Evolutionary conservation across 1,284 basidiomycete genomes (phyloP), one percentile per base, ranked within the genome.

Genomic region (Rhodotorula mucilaginosa): DNA sequence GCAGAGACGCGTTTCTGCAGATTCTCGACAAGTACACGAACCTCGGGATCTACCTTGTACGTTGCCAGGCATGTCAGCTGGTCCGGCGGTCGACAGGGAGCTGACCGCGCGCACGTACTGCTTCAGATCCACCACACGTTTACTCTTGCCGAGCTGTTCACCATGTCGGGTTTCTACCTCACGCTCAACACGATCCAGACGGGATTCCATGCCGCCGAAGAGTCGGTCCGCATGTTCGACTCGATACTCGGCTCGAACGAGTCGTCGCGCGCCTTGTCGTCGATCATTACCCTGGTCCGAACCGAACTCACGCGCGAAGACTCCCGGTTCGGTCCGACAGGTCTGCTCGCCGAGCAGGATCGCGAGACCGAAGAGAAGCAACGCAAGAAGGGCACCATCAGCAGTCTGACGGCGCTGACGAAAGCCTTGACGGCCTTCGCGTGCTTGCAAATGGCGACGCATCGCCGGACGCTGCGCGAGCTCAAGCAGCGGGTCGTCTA

Each of bases 371-470:
- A 39, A 18, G 56, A 63, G 26, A 34, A 52, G 46, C 54, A 44
- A 26, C 23, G 31, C 16, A 39, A 51, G 31, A 29, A 47, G 8
- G 57, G 57, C 16, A 80, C 75, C 16, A 63, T 83, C 0, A 74
- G 79, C 21, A 80, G 74, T 31, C 67, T 83, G n/a, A 77, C 80
- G 18, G 80, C 81, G 15, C 78, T 85, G 64, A 85, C 84, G 1
- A 84, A 83, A 72, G 83, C 84, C 5, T 74, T 85, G 68, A 85
- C 84, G 2, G 84, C 84, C 1, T 85, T 84, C 76, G 83, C 83
- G 0, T 83, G 83, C 64, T 77, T 85, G 2, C 74, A 75, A 26
- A 82, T 80, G 23, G 83, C 83, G 23, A 85, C 84, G 6, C 83
- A 82, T 79, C 78, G 81, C 46, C 77, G 83, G 26, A 83, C 81